A percentile compares a stretch with the other conserved stretches of the same genome.
Evolutionary conservation across 2,329 filamentous ascomycete species (phyloP).

Genomic region (Ramularia collo-cygni): DNA sequence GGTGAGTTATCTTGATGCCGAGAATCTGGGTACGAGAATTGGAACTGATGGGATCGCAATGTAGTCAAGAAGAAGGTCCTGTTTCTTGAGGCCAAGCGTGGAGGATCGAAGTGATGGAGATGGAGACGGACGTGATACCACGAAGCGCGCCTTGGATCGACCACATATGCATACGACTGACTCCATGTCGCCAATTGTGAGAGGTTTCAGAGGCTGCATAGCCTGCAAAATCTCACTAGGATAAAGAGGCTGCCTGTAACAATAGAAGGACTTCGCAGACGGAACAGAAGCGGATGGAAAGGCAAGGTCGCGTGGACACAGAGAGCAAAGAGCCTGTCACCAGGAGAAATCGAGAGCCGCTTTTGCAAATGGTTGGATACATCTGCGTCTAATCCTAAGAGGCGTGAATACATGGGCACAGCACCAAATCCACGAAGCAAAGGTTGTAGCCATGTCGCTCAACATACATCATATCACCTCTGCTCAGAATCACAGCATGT

Average conservation of each 20-base stretch:
- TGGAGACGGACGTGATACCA: too few relatives aligned
- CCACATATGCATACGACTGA: too few relatives aligned
- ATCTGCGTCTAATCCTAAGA: not conserved
- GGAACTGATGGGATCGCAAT: not conserved
- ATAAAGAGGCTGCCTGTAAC: too few relatives aligned
- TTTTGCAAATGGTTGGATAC: not conserved
- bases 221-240: too few relatives aligned
- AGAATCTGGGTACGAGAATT: not conserved
- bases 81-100: conserved; percentile 84
- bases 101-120: conserved; percentile 42
- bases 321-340: not conserved
- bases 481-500: not conserved
- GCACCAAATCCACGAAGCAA: too few relatives aligned
- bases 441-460: too few relatives aligned
- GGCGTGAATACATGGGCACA: not conserved
- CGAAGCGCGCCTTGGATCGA: too few relatives aligned
- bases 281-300: too few relatives aligned
- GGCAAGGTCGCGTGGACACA: not conserved
- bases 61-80: conserved; percentile 89
- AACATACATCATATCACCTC: not conserved
- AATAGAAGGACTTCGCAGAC: too few relatives aligned
- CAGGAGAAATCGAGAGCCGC: not conserved
- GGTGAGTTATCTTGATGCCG: conserved; percentile 49
- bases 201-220: too few relatives aligned
- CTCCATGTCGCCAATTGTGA: too few relatives aligned